phyloP scores from a whole-genome alignment of 2,329 filamentous ascomycete species.

The Alternaria brassicae region DNA sequence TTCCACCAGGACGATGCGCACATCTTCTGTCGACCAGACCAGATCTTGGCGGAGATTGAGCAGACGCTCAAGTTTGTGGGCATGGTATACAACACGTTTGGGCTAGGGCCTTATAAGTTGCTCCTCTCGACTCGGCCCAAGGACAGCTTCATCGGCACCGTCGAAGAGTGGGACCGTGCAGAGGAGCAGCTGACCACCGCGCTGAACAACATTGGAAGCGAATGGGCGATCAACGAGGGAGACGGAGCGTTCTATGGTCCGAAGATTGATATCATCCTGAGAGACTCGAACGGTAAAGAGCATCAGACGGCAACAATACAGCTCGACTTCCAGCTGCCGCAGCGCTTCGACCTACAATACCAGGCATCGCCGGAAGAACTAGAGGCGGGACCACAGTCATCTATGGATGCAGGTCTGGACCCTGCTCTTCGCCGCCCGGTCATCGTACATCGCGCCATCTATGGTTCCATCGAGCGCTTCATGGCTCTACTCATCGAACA shows the following conservation, averaged over 20 bases:
- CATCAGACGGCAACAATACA: constrained; percentile 91
- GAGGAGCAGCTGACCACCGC: constrained; percentile 71
- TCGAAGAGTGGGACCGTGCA: constrained; percentile 72
- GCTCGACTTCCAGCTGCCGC: constrained; percentile 87
- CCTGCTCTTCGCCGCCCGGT: constrained; percentile 63
- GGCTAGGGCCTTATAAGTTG: constrained; percentile 75
- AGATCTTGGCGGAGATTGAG: constrained; percentile 77
- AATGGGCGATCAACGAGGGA: constrained; percentile 78
- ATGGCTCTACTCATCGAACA: constrained; percentile 87
- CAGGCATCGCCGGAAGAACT: constrained; percentile 70
- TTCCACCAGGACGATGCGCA: constrained; percentile 93
- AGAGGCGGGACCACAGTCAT: constrained; percentile 61
- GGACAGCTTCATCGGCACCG: constrained; percentile 77
- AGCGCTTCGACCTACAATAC: constrained; percentile 80
- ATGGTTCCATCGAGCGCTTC: constrained; percentile 83
- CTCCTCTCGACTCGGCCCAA: constrained; percentile 79
- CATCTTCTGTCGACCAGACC: constrained; percentile 82
- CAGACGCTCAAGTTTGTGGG: constrained; percentile 77
- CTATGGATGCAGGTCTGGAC: constrained; percentile 48
- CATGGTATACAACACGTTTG: constrained; percentile 73
- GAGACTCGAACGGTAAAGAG: constrained; percentile 77
- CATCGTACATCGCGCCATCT: constrained; percentile 82
- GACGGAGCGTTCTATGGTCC: constrained; percentile 92
- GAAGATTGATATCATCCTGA: constrained; percentile 86
- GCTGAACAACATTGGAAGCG: constrained; percentile 67